Evolutionary conservation across 768 basidiomycete species (phyloP).

Genomic region (Clavaria fumosa): DNA sequence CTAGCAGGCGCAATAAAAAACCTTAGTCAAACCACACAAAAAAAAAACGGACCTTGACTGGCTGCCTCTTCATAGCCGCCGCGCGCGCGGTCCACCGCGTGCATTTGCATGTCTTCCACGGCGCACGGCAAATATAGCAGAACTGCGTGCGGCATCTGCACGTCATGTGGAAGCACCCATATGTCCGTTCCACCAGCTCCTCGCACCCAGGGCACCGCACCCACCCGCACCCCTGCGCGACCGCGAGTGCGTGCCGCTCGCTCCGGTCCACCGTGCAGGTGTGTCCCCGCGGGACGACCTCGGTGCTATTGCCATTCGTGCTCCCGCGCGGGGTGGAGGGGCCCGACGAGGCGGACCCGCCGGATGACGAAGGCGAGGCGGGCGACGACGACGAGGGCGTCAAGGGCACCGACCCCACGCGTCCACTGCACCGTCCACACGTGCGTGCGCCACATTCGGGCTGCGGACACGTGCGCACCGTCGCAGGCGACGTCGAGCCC

Average conservation of each 20-base stretch:
- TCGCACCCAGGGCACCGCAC: not conserved
- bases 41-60: too few species aligned
- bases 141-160: slow-evolving; percentile 3
- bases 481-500: too few species aligned
- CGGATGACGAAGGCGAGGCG: too few species aligned
- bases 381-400: too few species aligned
- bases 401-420: slow-evolving; percentile 27
- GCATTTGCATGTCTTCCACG: slow-evolving; percentile 7
- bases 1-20: too few species aligned
- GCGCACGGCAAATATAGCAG: slow-evolving; percentile 7
- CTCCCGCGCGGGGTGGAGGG: too few species aligned
- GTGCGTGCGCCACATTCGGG: slow-evolving; percentile 31
- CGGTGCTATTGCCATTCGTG: too few species aligned
- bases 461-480: slow-evolving; percentile 29
- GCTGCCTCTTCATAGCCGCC: too few species aligned
- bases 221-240: not conserved
- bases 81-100: too few species aligned
- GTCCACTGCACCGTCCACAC: slow-evolving; percentile 21
- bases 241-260: not conserved
- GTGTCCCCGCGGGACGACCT: too few species aligned
- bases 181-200: not conserved
- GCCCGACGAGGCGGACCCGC: too few species aligned
- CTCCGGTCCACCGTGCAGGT: not conserved
- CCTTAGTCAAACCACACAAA: too few species aligned
- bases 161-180: not conserved